Evolutionary conservation across 345 rosid species (phyloP).

Genomic region (Rhodamnia rubescens): DNA sequence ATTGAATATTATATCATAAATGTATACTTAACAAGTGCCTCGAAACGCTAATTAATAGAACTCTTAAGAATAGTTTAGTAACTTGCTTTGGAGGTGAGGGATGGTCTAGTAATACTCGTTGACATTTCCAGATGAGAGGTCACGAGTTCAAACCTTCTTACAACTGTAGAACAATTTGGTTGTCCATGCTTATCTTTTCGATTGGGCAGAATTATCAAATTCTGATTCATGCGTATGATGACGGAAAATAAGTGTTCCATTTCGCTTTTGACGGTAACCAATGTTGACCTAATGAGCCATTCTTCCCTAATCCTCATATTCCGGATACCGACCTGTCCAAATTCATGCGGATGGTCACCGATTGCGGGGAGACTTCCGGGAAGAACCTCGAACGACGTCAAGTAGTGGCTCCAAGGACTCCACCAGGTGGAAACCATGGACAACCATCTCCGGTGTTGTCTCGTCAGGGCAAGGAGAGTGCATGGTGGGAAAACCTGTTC

Average conservation of each 20-base stretch:
- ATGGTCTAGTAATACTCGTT: background rate
- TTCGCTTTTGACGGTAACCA: background rate
- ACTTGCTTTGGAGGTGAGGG: background rate
- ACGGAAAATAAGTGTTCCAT: background rate
- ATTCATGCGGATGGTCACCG: conserved; percentile 16
- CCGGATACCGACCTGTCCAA: background rate
- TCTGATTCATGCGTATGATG: background rate
- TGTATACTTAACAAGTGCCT: background rate
- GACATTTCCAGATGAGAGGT: background rate
- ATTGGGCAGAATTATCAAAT: too few relatives aligned
- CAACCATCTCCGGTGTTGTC: background rate
- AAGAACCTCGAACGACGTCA: conserved; percentile 17
- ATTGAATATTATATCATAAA: background rate
- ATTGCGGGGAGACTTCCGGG: conserved; percentile 18
- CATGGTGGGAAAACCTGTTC: background rate
- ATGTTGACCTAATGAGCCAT: background rate
- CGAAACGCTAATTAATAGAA: background rate
- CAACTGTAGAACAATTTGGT: background rate
- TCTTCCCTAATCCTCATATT: background rate
- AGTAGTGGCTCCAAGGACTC: background rate
- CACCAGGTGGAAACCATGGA: background rate
- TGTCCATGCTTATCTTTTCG: background rate
- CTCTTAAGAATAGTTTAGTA: background rate
- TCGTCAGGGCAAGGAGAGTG: background rate
- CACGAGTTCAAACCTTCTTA: background rate